Evolutionary conservation across 495 filamentous ascomycete species (phyloP), one percentile per base, ranked within the genome.

Genomic region (Aspergillus olivimuriae): DNA sequence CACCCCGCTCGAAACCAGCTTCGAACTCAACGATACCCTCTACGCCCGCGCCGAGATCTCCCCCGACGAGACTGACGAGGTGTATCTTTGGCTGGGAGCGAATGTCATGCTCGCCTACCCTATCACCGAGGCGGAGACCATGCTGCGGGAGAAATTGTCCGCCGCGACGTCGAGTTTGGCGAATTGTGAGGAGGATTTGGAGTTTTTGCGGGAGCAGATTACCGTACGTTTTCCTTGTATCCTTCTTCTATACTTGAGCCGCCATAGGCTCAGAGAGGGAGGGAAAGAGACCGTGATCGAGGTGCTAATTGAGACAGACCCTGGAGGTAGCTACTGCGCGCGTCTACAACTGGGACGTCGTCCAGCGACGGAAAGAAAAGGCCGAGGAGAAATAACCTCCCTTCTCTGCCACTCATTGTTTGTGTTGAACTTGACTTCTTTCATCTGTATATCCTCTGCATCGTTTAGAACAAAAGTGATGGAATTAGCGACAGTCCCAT

Each of bases 331-430:
- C 92, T 10, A 89, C 89, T 14, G 92, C 92, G 16, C 74, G 94
- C 43, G 87, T 98, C n/a, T 98, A 97, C 62, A 98, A 98, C 62
- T 96, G 91, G 87, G 92, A 98, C 57, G 86, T 98, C 5, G 86
- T 87, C 24, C 82, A 94, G 73, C 86, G 91, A 64, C 71, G 92
- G 46, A 95, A 94, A 75, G 91, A 95, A 44, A 91, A 87, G 62
- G 76, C 73, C 14, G 83, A 84, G 4, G 69, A 65, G 6, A 81
- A 81, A 49, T n/a, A n/a, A n/a, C n/a, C n/a, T n/a, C n/a, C n/a
- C n/a, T n/a, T n/a, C n/a, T n/a, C n/a, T n/a, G 12, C 26, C 26
- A 30, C 26, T 7, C 26, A 30, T 30, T 30, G 14, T 34, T 3
- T 34, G 4, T 34, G 4, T 17, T 4, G 14, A 8, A 2, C 19